phyloP scores from a whole-genome alignment of 2,329 filamentous ascomycete genomes.

The Rhynchosporium secalis region DNA sequence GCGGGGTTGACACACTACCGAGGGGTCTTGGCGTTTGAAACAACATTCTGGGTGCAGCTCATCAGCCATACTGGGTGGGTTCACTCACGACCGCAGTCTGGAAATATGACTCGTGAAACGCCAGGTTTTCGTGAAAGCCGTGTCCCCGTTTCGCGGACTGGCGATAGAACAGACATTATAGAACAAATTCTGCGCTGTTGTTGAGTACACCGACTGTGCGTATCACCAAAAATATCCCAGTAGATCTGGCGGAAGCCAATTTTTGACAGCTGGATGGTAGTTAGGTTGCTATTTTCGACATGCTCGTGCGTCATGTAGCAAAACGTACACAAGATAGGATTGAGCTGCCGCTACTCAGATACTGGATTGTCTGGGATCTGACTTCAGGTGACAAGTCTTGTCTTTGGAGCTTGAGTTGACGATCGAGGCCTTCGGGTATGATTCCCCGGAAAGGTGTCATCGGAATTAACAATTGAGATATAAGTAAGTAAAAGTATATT shows the following conservation, averaged over 20 bases:
- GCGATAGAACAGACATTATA: no score
- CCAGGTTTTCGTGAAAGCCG: background rate
- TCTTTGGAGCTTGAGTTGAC: background rate
- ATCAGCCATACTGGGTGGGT: background rate
- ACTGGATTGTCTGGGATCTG: background rate
- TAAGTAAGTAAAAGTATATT: background rate
- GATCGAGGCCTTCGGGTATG: background rate
- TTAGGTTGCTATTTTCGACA: no score
- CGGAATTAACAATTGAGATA: background rate
- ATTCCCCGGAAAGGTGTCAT: background rate
- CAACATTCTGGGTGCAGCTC: background rate
- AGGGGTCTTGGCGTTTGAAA: constrained; percentile 12
- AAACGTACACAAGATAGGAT: background rate
- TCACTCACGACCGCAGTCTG: background rate
- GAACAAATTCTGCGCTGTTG: background rate
- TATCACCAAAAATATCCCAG: no score
- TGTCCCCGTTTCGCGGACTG: background rate
- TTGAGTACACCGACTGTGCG: background rate
- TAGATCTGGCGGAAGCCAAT: no score
- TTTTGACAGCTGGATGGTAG: no score
- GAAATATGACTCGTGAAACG: constrained; percentile 9
- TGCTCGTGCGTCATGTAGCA: no score
- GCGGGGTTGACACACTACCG: constrained; percentile 2
- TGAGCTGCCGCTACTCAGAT: background rate
- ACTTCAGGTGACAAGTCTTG: background rate